These are phyloP conservation scores for Globomyces pollinis-pini DNA, from an alignment of 192 early-diverging fungal species.

Conservation along the genomic window DNA sequence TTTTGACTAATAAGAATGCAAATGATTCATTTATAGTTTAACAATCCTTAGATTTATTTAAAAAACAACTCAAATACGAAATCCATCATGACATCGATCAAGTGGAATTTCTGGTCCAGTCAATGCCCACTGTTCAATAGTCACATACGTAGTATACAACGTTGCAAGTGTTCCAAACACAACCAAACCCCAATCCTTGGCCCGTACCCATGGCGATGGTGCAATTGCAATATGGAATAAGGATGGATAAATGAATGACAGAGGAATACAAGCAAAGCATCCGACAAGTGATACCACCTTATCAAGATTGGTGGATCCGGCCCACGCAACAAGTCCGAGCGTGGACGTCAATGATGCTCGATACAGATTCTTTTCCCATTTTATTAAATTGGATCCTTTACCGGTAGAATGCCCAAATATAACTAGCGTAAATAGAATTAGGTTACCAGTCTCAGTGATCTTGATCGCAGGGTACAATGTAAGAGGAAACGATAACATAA, in stretches of 20 bases:
- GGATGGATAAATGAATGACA: constrained; percentile 79
- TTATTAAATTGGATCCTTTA: constrained; percentile 67
- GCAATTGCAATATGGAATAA: constrained; percentile 66
- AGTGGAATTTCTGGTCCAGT: constrained; percentile 38
- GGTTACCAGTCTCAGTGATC: constrained; percentile 69
- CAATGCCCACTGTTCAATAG: constrained; percentile 54
- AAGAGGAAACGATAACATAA: constrained; percentile 87
- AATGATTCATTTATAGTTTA: too few relatives aligned
- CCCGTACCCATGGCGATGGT: constrained; percentile 15
- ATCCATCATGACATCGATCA: constrained; percentile 31
- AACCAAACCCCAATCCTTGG: constrained; percentile 53
- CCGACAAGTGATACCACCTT: constrained; percentile 80
- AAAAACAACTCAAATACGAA: too few relatives aligned
- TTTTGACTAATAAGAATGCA: too few relatives aligned
- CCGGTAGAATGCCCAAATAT: constrained; percentile 69
- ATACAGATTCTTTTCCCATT: constrained; percentile 82
- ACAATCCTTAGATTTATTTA: too few relatives aligned
- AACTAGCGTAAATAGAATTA: constrained; percentile 7
- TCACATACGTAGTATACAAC: constrained; percentile 75
- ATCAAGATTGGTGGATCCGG: constrained; percentile 68
- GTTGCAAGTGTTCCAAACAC: constrained; percentile 64
- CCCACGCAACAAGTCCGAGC: constrained; percentile 67
- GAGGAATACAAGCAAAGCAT: constrained; percentile 63
- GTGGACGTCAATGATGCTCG: constrained; percentile 56
- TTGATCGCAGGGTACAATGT: constrained; percentile 89